These are phyloP conservation scores for Axilococcus clingmanii DNA, from an alignment of 139 green algal genomes.

Conservation along the genomic window DNA sequence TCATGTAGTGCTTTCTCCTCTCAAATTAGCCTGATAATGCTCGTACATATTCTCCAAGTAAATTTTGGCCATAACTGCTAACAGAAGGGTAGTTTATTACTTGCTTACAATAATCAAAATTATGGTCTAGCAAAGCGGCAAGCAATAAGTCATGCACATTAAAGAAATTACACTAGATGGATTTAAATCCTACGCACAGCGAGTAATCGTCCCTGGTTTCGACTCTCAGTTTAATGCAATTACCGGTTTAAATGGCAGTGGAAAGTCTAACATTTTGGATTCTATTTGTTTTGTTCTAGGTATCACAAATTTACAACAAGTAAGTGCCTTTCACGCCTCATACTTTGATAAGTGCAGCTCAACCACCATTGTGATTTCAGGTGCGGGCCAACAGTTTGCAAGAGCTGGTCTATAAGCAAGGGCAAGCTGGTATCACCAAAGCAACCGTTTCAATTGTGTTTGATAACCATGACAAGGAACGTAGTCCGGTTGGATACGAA, in stretches of 20 bases:
- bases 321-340: slow-evolving; percentile 12
- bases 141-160: slow-evolving; percentile 79
- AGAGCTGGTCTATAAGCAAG: slow-evolving; percentile 99
- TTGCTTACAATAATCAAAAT: too few species aligned
- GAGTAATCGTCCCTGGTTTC: slow-evolving; percentile 75
- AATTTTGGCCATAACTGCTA: too few species aligned
- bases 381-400: slow-evolving; percentile 86
- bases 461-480: slow-evolving; percentile 77
- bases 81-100: too few species aligned
- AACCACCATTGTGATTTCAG: slow-evolving; percentile 32
- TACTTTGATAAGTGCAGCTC: neutral
- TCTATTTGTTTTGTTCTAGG: slow-evolving; percentile 98
- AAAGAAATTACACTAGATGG: slow-evolving; percentile 93
- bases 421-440: slow-evolving; percentile 94
- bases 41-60: too few species aligned
- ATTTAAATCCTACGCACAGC: slow-evolving; percentile 97
- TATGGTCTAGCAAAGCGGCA: too few species aligned
- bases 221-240: slow-evolving; percentile 98
- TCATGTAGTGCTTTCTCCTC: too few species aligned
- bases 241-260: slow-evolving; percentile 92
- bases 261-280: slow-evolving; percentile 99
- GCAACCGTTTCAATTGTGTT: slow-evolving; percentile 96
- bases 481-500: slow-evolving; percentile 81
- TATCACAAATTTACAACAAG: slow-evolving; percentile 89
- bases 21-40: too few species aligned